Conservation (phyloP, 1,284 basidiomycete species). For the Schizophyllum commune region DNA sequence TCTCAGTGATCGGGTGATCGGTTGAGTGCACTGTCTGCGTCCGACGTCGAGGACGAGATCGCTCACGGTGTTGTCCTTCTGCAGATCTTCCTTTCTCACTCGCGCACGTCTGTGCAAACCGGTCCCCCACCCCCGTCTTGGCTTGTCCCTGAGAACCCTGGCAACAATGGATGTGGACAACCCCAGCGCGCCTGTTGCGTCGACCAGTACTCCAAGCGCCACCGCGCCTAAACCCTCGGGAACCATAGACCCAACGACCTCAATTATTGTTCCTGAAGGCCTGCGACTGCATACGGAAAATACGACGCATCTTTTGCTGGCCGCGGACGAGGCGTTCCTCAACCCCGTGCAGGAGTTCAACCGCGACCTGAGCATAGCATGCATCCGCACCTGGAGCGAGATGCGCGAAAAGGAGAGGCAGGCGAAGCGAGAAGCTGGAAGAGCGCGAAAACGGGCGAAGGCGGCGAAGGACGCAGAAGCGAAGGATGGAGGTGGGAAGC, state of each 20-base stretch:
- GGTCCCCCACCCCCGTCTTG: neutral
- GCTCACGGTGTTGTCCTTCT: neutral
- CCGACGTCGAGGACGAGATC: neutral
- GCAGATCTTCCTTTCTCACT: neutral
- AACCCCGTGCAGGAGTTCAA: slow-evolving; percentile 99
- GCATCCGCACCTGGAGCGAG: slow-evolving; percentile 83
- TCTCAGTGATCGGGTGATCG: neutral
- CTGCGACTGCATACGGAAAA: slow-evolving; percentile 82
- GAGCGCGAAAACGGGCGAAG: slow-evolving; percentile 16
- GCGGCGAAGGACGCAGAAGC: slow-evolving; percentile 41
- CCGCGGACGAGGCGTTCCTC: slow-evolving; percentile 81
- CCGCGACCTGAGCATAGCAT: slow-evolving; percentile 86
- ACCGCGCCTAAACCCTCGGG: neutral
- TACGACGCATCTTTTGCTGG: slow-evolving; percentile 75
- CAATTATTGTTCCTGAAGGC: slow-evolving; percentile 55
- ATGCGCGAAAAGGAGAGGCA: slow-evolving; percentile 9
- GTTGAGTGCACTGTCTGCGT: neutral
- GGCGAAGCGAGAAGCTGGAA: slow-evolving; percentile 40
- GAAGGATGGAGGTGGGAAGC: slow-evolving; percentile 30
- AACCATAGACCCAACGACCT: neutral
- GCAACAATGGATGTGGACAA: neutral
- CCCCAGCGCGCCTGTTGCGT: neutral
- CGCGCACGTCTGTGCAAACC: neutral
- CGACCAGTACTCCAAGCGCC: neutral
- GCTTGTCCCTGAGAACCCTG: neutral